Evolutionary conservation across 495 filamentous ascomycete genomes (phyloP), one percentile per base, ranked within the genome.

Genomic region (Tuber calosporum): DNA sequence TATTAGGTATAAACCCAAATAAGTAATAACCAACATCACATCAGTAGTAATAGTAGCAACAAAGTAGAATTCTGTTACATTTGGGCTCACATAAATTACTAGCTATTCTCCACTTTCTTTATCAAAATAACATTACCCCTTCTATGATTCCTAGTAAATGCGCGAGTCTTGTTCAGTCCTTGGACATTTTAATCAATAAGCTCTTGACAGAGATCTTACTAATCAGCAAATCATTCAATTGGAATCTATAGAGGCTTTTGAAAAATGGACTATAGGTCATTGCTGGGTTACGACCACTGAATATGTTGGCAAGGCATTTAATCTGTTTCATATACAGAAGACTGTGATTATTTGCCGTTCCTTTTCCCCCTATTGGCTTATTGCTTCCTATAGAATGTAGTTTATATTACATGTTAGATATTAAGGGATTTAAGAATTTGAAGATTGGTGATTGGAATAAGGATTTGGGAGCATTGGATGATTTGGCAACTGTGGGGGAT

Each of bases 331-430:
- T 26, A 26, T 34, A 19, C 20, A 48, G 4, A 6, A 40, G 36
- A 68, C 68, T 42, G 48, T 71, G 20, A 40, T 71, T 4, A 43
- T 77, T 43, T 39, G 69, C 30, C 8, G 69, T 22, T 66, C 62
- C 0, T n/a, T 77, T 77, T 70, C 41, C 30, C 1, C 71, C 69
- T 26, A 20, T 67, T 11, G 72, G 69, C 4, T 36, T 77, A 26
- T n/a, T 45, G 0, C 41, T 77, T 19, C 69, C 73, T 36, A 66
- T 75, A 43, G 72, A 75, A 58, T n/a, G 69, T 4, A 53, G 67
- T 39, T 43, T 58, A 43, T 41, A 77, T 62, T n/a, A 68, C 38
- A 37, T 71, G n/a, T 39, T 77, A 15, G 26, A 40, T 4, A 66
- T 77, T 45, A 74, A 77, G n/a, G 72, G 17, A 38, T 38, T 38